Base-by-base conservation (phyloP, 306 rosid genomes). In the Comarum palustre region DNA sequence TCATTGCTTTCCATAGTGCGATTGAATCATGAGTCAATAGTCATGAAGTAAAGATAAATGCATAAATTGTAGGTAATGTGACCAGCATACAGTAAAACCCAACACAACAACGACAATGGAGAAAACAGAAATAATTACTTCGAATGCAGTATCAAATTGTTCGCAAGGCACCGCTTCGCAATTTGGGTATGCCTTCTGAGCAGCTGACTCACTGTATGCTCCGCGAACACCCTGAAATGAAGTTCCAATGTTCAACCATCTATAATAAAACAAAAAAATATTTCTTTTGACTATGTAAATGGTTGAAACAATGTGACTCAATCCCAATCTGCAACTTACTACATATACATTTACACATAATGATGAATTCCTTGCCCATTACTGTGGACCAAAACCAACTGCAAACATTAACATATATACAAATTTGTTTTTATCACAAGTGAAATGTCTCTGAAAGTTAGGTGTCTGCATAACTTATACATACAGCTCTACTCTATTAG, bases 81-180 rank as follows among this genome's bases (percentile, higher is more conserved):
- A 22, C 22, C 11, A 54, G 19, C 34, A 52, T 51, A 52, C 31
- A 61, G 12, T 16, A 11, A 38, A 58, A 64, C 55, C 50, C 20
- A 34, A 34, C 12, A 64, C 25, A 36, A 74, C 3, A 34, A 64
- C 25, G 52, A 20, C 1, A 46, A 71, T 29, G 55, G 11, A 8
- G 57, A 68, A 10, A 79, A 32, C 72, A 15, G 43, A 51, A 73
- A 47, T 46, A 12, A 58, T 80, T 55, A 94, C 99, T 66, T 94
- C 91, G 79, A 94, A 94, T 77, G 97, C 91, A 0, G 96, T 82
- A 29, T 94, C 97, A 72, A 94, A 94, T 78, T 91, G 93, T 71
- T 91, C 96, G 43, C 97, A 94, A 39, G 99, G 97, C 83, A 94
- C 96, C 16, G 99, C 90, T 85, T 94, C 93, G 17, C 99, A 94